Evolutionary conservation across 257 asterid genomes (phyloP), one percentile per base, ranked within the genome.

Genomic region (Asclepias syriaca): DNA sequence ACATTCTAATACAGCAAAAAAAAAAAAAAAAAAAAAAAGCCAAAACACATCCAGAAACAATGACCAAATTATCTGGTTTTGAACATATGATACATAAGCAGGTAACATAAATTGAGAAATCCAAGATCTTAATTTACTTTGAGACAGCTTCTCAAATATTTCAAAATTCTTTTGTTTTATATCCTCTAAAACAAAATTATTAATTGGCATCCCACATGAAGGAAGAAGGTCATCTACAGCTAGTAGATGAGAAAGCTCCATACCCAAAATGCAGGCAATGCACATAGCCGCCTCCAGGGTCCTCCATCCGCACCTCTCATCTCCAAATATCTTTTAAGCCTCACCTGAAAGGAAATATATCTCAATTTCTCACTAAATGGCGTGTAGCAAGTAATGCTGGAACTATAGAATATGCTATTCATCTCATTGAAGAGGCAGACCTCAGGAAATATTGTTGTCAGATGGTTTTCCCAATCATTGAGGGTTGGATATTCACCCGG

Each of bases 221-320:
- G 40, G 21, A 65, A 58, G 27, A 49, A 72, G 34, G 5, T 59
- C 19, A 12, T 24, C 37, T 7, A 67, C 18, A 50, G 55, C 49
- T 58, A 46, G 16, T 67, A 60, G 43, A 32, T 21, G 39, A 16
- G 66, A 74, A 50, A 49, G n/a, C 39, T 54, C 29, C 56, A 55
- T 78, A 95, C 99, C 99, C 98, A 95, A 71, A 95, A 87, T 53
- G 99, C 98, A 82, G 99, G 99, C 68, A 95, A 80, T 3, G 99
- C 99, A 34, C 99, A 92, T 48, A 92, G 86, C 82, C 97, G 85
- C 81, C 99, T 88, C 98, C 96, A 95, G 72, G 99, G 98, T 78
- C 98, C 99, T 66, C 99, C 99, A 76, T 95, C 98, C 73, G 98
- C 99, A 74, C 99, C 99, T 69, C 99, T 82, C 99, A 92, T 95